Evolutionary conservation across 2,329 filamentous ascomycete species (phyloP).

Genomic region (Exophiala alcalophila): DNA sequence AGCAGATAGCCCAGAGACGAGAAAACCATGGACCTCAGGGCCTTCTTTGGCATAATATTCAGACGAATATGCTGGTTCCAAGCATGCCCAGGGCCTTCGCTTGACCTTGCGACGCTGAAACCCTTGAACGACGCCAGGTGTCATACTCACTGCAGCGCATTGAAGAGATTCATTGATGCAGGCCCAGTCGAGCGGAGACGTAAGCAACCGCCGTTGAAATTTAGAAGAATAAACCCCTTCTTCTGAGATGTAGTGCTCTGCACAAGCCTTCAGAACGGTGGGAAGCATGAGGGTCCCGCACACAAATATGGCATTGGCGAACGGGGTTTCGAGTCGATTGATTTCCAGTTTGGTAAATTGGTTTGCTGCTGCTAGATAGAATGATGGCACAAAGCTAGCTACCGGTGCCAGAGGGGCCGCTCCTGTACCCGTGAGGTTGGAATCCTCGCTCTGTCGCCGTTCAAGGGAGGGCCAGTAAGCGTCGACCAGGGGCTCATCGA

Average conservation of each 20-base stretch:
- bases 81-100: not conserved
- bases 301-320: constrained; percentile 17
- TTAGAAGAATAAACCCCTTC: constrained; percentile 20
- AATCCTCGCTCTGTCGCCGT: not conserved
- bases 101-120: not conserved
- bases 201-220: constrained; percentile 20
- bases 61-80: not conserved
- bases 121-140: not conserved
- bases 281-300: constrained; percentile 28
- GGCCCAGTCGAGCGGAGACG: constrained; percentile 10
- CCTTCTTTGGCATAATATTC: too few species aligned
- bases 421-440: not conserved
- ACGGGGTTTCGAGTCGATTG: not conserved
- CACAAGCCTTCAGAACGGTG: constrained; percentile 19
- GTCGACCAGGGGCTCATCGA: not conserved
- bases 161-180: not conserved
- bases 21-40: constrained; percentile 8
- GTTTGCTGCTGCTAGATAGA: constrained; percentile 13
- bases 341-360: constrained; percentile 6
- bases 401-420: not conserved
- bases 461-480: not conserved
- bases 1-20: constrained; percentile 18
- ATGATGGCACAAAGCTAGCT: constrained; percentile 21
- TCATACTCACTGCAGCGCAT: constrained; percentile 10
- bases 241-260: constrained; percentile 8